Evolutionary conservation across 2,329 filamentous ascomycete species (phyloP), one percentile per base, ranked within the genome.

Genomic region (Incumbomyces lentus): DNA sequence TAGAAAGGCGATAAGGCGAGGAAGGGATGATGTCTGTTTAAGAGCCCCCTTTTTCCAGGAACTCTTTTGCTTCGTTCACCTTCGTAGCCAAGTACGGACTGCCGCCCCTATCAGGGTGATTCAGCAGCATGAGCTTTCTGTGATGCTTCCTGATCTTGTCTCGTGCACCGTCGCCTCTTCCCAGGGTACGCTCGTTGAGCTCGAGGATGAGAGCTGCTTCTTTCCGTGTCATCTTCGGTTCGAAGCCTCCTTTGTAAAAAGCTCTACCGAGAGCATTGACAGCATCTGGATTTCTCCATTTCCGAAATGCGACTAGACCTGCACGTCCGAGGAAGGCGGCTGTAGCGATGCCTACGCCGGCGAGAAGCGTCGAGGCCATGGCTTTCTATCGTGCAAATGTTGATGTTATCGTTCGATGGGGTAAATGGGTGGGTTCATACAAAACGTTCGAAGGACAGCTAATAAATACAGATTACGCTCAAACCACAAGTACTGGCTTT

Each of bases 201-300:
- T 92, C 85, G 40, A 98, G 71, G 51, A 98, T 95, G 58, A 98
- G 70, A 3, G 88, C 76, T 17, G 92, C 92, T 69, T 98, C 92
- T 64, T 84, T 81, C 65, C 84, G 79, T 65, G 81, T 95, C 90
- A 98, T 98, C 68, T 84, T 85, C 50, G 81, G 74, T 71, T 98
- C 92, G 63, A 98, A 98, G n/a, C 92, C 92, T 57, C 92, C 92
- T 69, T 96, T 98, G 76, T 95, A 96, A 63, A 88, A 98, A 35
- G 88, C 81, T 66, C 89, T 88, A 59, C 92, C 92, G 58, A 95
- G 71, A 31, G 84, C 82, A 55, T 84, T 84, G 40, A 85, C 74
- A 53, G 69, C 68, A 51, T 66, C 68, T 7, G 67, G 69, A 52
- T 85, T 84, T 52, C 84, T 78, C 50, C 84, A 94, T 60, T 86